Conservation (phyloP, 768 basidiomycete species). For the Macrolepiota dolichaula region DNA sequence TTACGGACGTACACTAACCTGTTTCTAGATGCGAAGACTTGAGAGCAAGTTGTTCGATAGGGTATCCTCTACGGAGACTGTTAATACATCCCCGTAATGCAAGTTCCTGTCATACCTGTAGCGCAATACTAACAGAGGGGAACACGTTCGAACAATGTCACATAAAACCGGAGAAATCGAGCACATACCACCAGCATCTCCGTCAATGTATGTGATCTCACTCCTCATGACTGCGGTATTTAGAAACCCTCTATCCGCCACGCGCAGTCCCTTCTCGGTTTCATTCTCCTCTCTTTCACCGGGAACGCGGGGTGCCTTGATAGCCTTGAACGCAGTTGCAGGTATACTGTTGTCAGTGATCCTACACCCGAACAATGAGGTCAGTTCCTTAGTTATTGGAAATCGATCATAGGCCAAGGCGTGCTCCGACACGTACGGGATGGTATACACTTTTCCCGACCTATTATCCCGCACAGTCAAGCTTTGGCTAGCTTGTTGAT, state of each 20-base stretch:
- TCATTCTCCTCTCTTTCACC: conserved; percentile 79
- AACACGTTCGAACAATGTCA: neutral
- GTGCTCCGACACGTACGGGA: conserved; percentile 55
- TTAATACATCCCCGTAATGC: neutral
- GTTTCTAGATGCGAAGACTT: conserved; percentile 79
- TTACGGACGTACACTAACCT: conserved; percentile 23
- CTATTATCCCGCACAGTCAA: conserved; percentile 81
- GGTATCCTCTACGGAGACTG: conserved; percentile 63
- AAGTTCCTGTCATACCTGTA: conserved; percentile 49
- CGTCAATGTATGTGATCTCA: conserved; percentile 88
- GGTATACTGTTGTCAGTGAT: conserved; percentile 78
- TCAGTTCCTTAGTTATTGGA: neutral
- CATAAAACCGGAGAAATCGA: neutral
- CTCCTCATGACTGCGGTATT: conserved; percentile 82
- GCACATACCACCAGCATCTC: conserved; percentile 68
- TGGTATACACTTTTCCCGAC: conserved; percentile 71
- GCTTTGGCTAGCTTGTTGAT: conserved; percentile 22
- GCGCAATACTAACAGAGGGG: conserved; percentile 47
- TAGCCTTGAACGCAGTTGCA: conserved; percentile 78
- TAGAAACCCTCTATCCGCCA: conserved; percentile 77
- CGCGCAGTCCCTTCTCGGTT: conserved; percentile 75
- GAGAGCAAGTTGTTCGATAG: conserved; percentile 86
- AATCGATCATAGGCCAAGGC: neutral
- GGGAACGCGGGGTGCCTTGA: conserved; percentile 53
- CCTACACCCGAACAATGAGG: conserved; percentile 30